A percentile compares a stretch with the other conserved stretches of the same genome.
Conservation (phyloP, 352 stramenopile genomes). For the Globisporangium viniferum region DNA sequence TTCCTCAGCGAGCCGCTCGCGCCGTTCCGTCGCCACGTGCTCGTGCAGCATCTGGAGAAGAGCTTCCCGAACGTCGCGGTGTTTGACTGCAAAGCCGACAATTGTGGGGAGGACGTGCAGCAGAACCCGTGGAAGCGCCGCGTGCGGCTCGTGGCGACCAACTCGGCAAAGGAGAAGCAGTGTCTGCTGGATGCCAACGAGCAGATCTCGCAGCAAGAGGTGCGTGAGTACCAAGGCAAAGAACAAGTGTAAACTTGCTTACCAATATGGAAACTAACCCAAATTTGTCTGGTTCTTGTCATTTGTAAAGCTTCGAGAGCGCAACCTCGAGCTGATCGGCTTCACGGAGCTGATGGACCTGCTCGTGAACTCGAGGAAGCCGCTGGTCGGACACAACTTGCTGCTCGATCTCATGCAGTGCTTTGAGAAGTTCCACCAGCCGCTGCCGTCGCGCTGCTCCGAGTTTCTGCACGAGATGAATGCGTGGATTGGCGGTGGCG, state of each 20-base stretch:
- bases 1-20: conserved; percentile 60
- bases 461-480: conserved; percentile 57
- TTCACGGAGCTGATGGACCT: conserved; percentile 68
- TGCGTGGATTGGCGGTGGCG: conserved; percentile 36
- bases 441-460: conserved; percentile 48
- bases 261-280: background rate
- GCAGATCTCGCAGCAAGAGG: conserved; percentile 27
- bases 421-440: conserved; percentile 73
- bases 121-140: conserved; percentile 59
- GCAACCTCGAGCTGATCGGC: conserved; percentile 56
- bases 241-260: background rate
- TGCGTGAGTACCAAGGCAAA: background rate
- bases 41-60: conserved; percentile 49
- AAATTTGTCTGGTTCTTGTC: background rate
- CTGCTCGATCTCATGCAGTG: conserved; percentile 80
- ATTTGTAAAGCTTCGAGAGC: conserved; percentile 22
- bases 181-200: conserved; percentile 32
- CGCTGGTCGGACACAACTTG: conserved; percentile 76
- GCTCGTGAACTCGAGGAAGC: conserved; percentile 38
- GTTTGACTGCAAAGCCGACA: conserved; percentile 72
- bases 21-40: conserved; percentile 57
- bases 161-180: conserved; percentile 23
- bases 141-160: conserved; percentile 43
- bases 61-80: conserved; percentile 36
- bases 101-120: conserved; percentile 25